Evolutionary conservation across 306 rosid species (phyloP).

Genomic region (Sechiopsis laciniata): DNA sequence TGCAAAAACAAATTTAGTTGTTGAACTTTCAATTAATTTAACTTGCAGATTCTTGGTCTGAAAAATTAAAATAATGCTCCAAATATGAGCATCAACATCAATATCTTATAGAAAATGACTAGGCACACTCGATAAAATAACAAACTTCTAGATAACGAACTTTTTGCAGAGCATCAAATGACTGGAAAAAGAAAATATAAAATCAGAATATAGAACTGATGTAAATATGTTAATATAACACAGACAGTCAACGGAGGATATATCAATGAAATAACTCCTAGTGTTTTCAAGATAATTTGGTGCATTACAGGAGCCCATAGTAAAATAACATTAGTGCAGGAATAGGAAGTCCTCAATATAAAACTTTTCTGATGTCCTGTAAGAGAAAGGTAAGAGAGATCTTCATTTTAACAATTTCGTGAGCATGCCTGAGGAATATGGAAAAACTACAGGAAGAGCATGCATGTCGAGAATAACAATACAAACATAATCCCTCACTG

Average conservation of each 20-base stretch:
- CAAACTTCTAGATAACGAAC: background rate
- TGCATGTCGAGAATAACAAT: background rate
- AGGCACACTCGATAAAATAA: background rate
- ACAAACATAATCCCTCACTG: background rate
- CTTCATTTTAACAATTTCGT: background rate
- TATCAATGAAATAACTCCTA: background rate
- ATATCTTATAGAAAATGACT: background rate
- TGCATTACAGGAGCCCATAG: background rate
- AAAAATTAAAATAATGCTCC: constrained; percentile 12
- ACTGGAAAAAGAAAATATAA: constrained; percentile 3
- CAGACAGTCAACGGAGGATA: background rate
- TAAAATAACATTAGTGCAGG: background rate
- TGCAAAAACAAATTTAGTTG: constrained; percentile 23
- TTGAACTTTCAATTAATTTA: constrained; percentile 5
- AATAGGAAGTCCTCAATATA: background rate
- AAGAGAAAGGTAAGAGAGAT: background rate
- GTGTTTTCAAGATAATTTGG: background rate
- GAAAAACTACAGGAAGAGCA: background rate
- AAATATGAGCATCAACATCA: background rate
- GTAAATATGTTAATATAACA: background rate
- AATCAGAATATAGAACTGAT: background rate
- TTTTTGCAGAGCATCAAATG: background rate
- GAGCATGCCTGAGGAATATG: background rate
- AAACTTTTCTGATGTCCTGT: background rate
- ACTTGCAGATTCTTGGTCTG: background rate